Percentiles rank a stretch among this genome's conserved stretches.
Evolutionary conservation across 2,329 filamentous ascomycete genomes (phyloP).

Genomic region (Fusarium sp.): DNA sequence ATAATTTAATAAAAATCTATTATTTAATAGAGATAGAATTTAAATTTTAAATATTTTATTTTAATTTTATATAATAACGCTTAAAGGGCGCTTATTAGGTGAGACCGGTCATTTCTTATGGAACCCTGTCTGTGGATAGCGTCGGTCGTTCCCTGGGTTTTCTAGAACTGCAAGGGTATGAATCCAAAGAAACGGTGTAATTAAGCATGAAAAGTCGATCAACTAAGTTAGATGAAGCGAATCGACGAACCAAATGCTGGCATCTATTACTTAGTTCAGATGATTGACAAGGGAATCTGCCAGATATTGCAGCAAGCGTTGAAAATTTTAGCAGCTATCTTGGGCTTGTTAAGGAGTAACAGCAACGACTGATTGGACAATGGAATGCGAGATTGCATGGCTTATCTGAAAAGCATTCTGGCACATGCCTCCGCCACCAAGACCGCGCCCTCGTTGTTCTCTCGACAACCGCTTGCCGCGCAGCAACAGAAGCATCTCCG

Average conservation of each 20-base stretch:
- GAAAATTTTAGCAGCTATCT: conserved; percentile 32
- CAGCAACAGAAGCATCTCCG: conserved; percentile 30
- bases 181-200: conserved; percentile 36
- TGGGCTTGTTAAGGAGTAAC: conserved; percentile 1
- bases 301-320: conserved; percentile 20
- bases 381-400: conserved; percentile 17
- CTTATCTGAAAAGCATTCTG: conserved; percentile 16
- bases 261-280: conserved; percentile 2
- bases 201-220: conserved; percentile 41
- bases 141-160: conserved; percentile 32
- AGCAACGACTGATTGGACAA: conserved; percentile 23
- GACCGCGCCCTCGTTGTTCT: conserved; percentile 22
- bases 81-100: too few species aligned
- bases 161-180: conserved; percentile 37
- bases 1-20: too few species aligned
- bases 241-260: conserved; percentile 20
- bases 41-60: too few species aligned
- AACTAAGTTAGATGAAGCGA: conserved; percentile 12
- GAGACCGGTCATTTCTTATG: too few species aligned
- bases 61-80: too few species aligned
- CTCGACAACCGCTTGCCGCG: conserved; percentile 11
- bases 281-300: conserved; percentile 7
- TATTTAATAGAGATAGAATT: too few species aligned
- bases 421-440: conserved; percentile 33
- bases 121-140: conserved; percentile 23